Evolutionary conservation across 2,329 filamentous ascomycete species (phyloP).

Genomic region (Periglandula ipomoeae): DNA sequence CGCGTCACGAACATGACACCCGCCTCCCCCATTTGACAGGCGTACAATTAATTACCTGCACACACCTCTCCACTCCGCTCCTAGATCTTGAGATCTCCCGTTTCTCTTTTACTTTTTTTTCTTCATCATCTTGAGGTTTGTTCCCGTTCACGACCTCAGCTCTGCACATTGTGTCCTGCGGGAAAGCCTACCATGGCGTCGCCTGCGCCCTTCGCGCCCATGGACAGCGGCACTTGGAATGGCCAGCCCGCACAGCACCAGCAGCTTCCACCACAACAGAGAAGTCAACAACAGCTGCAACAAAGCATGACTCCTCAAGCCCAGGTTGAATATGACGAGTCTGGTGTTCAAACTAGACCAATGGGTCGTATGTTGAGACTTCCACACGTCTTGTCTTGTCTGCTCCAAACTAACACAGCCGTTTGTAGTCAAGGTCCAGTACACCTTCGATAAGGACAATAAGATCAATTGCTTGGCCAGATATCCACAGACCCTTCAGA

Average conservation of each 20-base stretch:
- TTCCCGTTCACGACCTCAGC: not conserved
- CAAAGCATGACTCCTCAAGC: slow-evolving; percentile 20
- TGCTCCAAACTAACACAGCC: slow-evolving; percentile 12
- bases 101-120: not conserved
- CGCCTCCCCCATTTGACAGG: slow-evolving; percentile 25
- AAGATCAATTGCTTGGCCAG: slow-evolving; percentile 85
- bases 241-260: slow-evolving; percentile 5
- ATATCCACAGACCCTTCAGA: slow-evolving; percentile 67
- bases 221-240: slow-evolving; percentile 11
- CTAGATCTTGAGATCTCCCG: slow-evolving; percentile 1
- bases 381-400: slow-evolving; percentile 5
- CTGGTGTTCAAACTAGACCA: slow-evolving; percentile 47
- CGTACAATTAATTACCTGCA: slow-evolving; percentile 11
- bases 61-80: slow-evolving; percentile 4
- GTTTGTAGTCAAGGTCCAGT: slow-evolving; percentile 79
- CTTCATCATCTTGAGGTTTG: not conserved
- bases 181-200: slow-evolving; percentile 27
- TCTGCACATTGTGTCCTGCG: not conserved
- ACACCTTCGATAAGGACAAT: slow-evolving; percentile 85
- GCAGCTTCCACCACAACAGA: slow-evolving; percentile 3
- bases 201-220: slow-evolving; percentile 24
- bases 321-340: slow-evolving; percentile 27
- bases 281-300: slow-evolving; percentile 5
- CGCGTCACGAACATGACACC: slow-evolving; percentile 31
- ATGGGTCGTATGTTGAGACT: slow-evolving; percentile 56